Percentiles rank a stretch among this genome's conserved stretches.
Conservation (phyloP, 352 stramenopile species). For the Phytophthora hybrid region DNA sequence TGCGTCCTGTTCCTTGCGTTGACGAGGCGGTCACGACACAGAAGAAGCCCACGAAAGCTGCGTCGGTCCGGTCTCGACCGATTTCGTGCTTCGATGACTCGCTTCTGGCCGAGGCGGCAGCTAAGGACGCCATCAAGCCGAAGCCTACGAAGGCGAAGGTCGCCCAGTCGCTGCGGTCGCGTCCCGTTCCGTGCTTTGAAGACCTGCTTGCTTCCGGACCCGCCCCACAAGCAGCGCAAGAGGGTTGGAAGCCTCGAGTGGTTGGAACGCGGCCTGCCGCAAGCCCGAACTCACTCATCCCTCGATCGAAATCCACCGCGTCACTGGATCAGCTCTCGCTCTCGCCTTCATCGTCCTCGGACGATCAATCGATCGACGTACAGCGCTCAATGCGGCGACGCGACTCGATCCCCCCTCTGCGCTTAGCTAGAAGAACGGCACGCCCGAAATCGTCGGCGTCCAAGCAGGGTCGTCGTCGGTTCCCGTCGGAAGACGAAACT, state of each 20-base stretch:
- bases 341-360: conserved; percentile 21
- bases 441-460: conserved; percentile 23
- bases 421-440: conserved; percentile 2
- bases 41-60: conserved; percentile 21
- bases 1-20: conserved; percentile 13
- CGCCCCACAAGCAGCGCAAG: conserved; percentile 6
- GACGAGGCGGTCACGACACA: conserved; percentile 17
- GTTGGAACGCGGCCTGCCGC: conserved; percentile 25
- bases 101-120: conserved; percentile 22
- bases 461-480: conserved; percentile 16
- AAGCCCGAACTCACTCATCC: conserved; percentile 5
- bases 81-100: conserved; percentile 32
- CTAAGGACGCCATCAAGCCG: conserved; percentile 1
- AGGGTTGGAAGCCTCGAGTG: conserved; percentile 32
- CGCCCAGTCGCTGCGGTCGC: conserved; percentile 27
- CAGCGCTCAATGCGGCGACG: conserved; percentile 11
- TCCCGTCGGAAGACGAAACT: conserved; percentile 18
- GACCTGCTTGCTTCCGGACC: conserved; percentile 24
- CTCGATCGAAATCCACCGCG: conserved; percentile 10
- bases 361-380: conserved; percentile 14
- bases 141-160: conserved; percentile 7
- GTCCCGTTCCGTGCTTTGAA: conserved; percentile 27
- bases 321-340: conserved; percentile 3
- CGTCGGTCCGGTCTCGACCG: conserved; percentile 24
- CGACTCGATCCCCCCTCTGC: conserved; percentile 14